A percentile compares a stretch with the other conserved stretches of the same genome.
These are phyloP conservation scores for Dendrothele bispora DNA, from an alignment of 768 basidiomycete genomes.

Conservation along the genomic window DNA sequence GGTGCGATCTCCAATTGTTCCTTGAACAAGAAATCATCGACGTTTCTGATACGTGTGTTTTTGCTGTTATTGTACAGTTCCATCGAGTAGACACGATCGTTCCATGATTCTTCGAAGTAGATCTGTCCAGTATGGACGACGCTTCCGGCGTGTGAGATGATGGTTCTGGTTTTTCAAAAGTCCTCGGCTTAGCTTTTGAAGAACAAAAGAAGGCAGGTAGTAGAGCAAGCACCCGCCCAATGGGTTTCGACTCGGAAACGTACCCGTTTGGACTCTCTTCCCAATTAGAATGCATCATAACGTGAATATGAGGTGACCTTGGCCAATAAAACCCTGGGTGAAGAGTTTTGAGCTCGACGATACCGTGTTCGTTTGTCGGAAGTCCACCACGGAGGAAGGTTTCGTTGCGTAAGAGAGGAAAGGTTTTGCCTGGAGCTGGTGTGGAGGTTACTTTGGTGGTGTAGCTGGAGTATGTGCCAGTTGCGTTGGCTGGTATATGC, in stretches of 20 bases:
- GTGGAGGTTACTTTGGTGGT: no score
- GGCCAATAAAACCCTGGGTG: slow-evolving; percentile 32
- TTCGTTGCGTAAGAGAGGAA: slow-evolving; percentile 17
- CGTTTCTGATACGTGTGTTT: slow-evolving; percentile 25
- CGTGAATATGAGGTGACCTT: slow-evolving; percentile 33
- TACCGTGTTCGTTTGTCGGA: slow-evolving; percentile 26
- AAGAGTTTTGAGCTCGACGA: slow-evolving; percentile 30
- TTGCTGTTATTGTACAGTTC: slow-evolving; percentile 27
- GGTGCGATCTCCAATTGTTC: no score
- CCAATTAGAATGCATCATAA: slow-evolving; percentile 27
- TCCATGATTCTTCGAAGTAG: slow-evolving; percentile 34
- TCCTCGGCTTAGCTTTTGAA: neutral
- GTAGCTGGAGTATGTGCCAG: no score
- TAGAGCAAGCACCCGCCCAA: no score
- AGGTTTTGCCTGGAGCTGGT: no score
- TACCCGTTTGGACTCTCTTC: slow-evolving; percentile 17
- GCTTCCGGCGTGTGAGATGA: slow-evolving; percentile 26
- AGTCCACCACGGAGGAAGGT: slow-evolving; percentile 34
- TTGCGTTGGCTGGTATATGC: no score
- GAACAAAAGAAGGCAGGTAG: no score
- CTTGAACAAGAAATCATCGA: slow-evolving; percentile 26
- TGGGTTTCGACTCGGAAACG: no score
- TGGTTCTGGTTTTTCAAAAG: slow-evolving; percentile 17
- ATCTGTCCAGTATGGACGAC: slow-evolving; percentile 34
- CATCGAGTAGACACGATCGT: slow-evolving; percentile 23